These are phyloP conservation scores for Neurospora sublineolata DNA, from an alignment of 495 filamentous ascomycete genomes.

Conservation along the genomic window DNA sequence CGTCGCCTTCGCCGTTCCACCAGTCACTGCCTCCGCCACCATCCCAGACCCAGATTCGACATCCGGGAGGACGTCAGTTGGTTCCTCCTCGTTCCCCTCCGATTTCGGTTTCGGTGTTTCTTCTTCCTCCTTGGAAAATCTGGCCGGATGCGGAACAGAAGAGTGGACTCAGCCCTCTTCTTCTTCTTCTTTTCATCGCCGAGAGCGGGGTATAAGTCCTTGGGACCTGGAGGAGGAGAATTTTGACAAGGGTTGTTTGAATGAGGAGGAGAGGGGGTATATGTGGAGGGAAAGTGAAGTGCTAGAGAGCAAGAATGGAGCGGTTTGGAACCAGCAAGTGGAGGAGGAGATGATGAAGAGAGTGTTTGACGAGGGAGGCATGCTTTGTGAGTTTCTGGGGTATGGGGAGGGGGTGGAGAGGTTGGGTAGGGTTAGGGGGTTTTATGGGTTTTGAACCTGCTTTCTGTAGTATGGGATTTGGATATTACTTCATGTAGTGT, in stretches of 20 bases:
- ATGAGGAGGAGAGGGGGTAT: not conserved
- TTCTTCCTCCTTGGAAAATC: not conserved
- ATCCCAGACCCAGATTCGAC: not conserved
- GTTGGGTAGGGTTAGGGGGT: not conserved
- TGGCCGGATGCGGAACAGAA: not conserved
- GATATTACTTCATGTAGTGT: not conserved
- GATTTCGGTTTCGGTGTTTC: not conserved
- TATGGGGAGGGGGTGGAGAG: not conserved
- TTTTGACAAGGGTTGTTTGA: not conserved
- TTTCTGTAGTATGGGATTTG: not conserved
- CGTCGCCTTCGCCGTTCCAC: slow-evolving; percentile 2
- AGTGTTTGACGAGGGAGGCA: not conserved
- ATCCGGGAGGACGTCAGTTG: not conserved
- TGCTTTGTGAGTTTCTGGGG: slow-evolving; percentile 1
- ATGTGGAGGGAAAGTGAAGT: no score
- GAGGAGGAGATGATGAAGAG: no score
- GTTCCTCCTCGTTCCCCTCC: not conserved
- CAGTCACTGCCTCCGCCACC: not conserved
- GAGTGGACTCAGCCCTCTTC: not conserved
- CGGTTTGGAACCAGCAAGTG: not conserved
- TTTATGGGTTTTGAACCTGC: not conserved
- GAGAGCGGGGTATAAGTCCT: not conserved
- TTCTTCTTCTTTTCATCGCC: not conserved
- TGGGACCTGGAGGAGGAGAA: not conserved
- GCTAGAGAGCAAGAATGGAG: not conserved